Percentiles rank a stretch among this genome's conserved stretches.
These are phyloP conservation scores for Trichomonascus vanleenenianus DNA, from an alignment of 805 yeast genomes.

Conservation along the genomic window DNA sequence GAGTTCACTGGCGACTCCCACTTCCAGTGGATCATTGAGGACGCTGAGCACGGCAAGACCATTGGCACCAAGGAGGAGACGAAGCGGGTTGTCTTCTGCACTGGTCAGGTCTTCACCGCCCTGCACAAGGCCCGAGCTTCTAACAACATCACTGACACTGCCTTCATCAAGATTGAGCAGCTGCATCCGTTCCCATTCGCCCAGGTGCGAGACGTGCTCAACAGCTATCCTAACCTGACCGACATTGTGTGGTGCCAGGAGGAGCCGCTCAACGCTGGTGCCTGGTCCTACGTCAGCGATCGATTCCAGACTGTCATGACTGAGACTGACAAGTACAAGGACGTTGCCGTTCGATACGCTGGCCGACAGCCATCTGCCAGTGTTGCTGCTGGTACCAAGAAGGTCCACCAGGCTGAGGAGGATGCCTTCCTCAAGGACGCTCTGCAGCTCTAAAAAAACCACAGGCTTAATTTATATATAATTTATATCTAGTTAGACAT, in stretches of 20 bases:
- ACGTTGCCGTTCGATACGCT: slow-evolving; percentile 63
- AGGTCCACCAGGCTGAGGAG: slow-evolving; percentile 83
- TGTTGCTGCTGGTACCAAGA: slow-evolving; percentile 95
- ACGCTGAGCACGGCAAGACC: slow-evolving; percentile 71
- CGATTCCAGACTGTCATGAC: slow-evolving; percentile 70
- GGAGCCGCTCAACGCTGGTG: slow-evolving; percentile 97
- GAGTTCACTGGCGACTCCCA: slow-evolving; percentile 90
- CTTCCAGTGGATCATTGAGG: slow-evolving; percentile 96
- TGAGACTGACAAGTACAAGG: slow-evolving; percentile 65
- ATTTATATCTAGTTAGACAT: too few relatives aligned
- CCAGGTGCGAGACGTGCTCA: slow-evolving; percentile 76
- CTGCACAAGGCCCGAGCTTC: slow-evolving; percentile 82
- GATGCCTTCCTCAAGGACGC: slow-evolving; percentile 76
- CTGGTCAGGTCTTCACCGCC: slow-evolving; percentile 95
- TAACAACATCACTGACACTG: slow-evolving; percentile 71
- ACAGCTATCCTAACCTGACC: slow-evolving; percentile 70
- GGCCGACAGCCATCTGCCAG: slow-evolving; percentile 98
- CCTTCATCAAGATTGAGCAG: slow-evolving; percentile 86
- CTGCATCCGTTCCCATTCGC: slow-evolving; percentile 98
- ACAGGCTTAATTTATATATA: too few relatives aligned
- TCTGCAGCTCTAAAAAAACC: slow-evolving; percentile 31
- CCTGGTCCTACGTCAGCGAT: slow-evolving; percentile 73
- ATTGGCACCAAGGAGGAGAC: slow-evolving; percentile 75
- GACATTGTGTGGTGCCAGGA: slow-evolving; percentile 97
- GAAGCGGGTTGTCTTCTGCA: slow-evolving; percentile 73